Conservation (phyloP, 1,284 basidiomycete species). For the Anthracocystis walkeri region DNA sequence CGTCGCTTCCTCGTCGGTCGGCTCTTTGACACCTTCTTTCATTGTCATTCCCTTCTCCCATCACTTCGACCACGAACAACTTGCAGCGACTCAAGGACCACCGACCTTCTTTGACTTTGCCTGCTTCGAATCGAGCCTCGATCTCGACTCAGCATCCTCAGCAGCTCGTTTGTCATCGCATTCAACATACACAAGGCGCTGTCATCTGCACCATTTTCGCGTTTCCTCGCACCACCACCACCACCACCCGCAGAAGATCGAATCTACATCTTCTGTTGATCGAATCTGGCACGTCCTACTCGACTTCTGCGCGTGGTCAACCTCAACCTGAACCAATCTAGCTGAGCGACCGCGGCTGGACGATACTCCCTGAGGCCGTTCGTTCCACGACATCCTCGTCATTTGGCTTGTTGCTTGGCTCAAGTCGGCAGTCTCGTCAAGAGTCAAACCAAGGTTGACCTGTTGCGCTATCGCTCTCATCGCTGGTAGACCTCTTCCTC, state of each 20-base stretch:
- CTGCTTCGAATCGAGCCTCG: neutral
- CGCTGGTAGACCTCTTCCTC: neutral
- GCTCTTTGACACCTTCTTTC: neutral
- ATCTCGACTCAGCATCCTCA: conserved; percentile 4
- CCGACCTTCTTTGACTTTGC: neutral
- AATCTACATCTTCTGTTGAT: too few relatives aligned
- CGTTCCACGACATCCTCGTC: too few relatives aligned
- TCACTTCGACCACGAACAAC: neutral
- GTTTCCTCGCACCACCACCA: neutral
- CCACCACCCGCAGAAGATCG: neutral
- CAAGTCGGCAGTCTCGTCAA: too few relatives aligned
- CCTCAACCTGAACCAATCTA: too few relatives aligned
- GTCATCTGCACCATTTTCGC: neutral
- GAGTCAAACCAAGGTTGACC: neutral
- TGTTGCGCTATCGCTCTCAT: neutral
- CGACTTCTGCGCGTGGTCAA: too few relatives aligned
- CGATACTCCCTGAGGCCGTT: too few relatives aligned
- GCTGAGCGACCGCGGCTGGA: too few relatives aligned
- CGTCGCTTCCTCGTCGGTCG: neutral
- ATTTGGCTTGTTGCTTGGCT: too few relatives aligned
- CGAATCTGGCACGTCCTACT: too few relatives aligned
- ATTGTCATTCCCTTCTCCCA: neutral
- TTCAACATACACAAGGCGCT: neutral
- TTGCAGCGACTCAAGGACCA: neutral
- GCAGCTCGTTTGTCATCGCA: neutral